Percentiles rank a stretch among this genome's conserved stretches.
phyloP scores from a whole-genome alignment of 2,329 filamentous ascomycete species.

The Pyricularia pennisetigena region DNA sequence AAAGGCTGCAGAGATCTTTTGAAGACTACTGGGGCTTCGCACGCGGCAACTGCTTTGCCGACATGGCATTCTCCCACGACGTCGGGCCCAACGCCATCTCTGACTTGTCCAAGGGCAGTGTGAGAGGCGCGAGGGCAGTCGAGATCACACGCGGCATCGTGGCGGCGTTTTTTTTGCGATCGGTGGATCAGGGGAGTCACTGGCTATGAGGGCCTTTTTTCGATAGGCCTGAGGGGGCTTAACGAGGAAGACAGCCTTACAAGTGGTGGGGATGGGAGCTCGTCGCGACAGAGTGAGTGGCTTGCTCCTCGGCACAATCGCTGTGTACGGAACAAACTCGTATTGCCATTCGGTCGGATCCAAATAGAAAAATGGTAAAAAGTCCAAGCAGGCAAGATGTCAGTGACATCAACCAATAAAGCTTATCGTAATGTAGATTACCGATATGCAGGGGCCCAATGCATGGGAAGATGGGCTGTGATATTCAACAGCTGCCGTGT shows the following conservation, averaged over 20 bases:
- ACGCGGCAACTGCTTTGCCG: slow-evolving; percentile 38
- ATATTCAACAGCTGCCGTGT: not conserved
- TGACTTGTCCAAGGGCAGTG: not conserved
- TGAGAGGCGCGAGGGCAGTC: slow-evolving; percentile 3
- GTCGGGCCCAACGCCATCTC: not conserved
- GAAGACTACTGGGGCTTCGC: slow-evolving; percentile 44
- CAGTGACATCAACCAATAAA: not conserved
- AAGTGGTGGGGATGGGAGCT: not conserved
- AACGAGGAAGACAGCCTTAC: not conserved
- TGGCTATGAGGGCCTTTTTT: not conserved
- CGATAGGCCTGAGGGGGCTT: not conserved
- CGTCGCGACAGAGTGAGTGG: not conserved
- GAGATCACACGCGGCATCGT: slow-evolving; percentile 4
- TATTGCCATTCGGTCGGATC: not conserved
- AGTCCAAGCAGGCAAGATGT: too few relatives aligned
- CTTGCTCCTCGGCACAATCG: not conserved
- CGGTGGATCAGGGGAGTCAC: not conserved
- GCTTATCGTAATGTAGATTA: not conserved
- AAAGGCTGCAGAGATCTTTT: slow-evolving; percentile 1
- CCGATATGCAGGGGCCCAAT: not conserved
- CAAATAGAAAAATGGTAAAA: too few relatives aligned
- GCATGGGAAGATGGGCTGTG: not conserved
- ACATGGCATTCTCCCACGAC: slow-evolving; percentile 22
- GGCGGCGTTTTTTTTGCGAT: slow-evolving; percentile 8
- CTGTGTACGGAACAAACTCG: not conserved